phyloP scores from a whole-genome alignment of 768 basidiomycete species.

The Cystofilobasidium macerans region DNA sequence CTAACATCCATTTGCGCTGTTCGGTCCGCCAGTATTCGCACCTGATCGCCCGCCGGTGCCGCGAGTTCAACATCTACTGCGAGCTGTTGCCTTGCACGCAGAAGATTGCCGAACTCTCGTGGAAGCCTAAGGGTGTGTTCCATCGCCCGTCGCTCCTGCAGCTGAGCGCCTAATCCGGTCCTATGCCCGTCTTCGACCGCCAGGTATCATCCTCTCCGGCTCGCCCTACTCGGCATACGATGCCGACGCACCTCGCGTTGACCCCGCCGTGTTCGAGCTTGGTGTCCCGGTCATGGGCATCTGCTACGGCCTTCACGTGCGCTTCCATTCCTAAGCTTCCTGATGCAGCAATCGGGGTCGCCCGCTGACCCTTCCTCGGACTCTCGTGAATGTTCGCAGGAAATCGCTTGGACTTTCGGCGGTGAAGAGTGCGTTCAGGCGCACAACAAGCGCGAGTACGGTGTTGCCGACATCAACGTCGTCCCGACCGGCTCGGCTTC shows the following conservation, averaged over 20 bases:
- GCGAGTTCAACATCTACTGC: constrained; percentile 93
- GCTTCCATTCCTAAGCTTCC: constrained; percentile 28
- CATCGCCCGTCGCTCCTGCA: constrained; percentile 24
- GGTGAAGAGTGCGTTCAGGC: constrained; percentile 59
- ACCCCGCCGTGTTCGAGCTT: constrained; percentile 69
- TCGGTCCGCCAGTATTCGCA: constrained; percentile 69
- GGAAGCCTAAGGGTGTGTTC: constrained; percentile 78
- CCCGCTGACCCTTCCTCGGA: not conserved
- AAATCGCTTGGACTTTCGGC: constrained; percentile 79
- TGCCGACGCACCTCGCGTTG: constrained; percentile 79
- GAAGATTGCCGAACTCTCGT: constrained; percentile 70
- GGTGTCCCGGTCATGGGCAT: constrained; percentile 90
- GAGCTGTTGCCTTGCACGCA: constrained; percentile 95
- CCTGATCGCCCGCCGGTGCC: constrained; percentile 91
- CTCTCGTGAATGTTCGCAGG: constrained; percentile 46
- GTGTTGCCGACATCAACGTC: constrained; percentile 71
- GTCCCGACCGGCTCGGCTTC: constrained; percentile 48
- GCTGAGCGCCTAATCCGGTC: not conserved
- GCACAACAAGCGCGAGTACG: constrained; percentile 89
- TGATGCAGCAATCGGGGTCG: not conserved
- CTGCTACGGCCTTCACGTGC: constrained; percentile 89
- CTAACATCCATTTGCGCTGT: not conserved
- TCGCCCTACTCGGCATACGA: constrained; percentile 99
- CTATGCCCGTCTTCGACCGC: not conserved
- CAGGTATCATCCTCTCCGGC: constrained; percentile 91